Evolutionary conservation across 495 filamentous ascomycete genomes (phyloP), one percentile per base, ranked within the genome.

Genomic region (Rusavskia elegans): DNA sequence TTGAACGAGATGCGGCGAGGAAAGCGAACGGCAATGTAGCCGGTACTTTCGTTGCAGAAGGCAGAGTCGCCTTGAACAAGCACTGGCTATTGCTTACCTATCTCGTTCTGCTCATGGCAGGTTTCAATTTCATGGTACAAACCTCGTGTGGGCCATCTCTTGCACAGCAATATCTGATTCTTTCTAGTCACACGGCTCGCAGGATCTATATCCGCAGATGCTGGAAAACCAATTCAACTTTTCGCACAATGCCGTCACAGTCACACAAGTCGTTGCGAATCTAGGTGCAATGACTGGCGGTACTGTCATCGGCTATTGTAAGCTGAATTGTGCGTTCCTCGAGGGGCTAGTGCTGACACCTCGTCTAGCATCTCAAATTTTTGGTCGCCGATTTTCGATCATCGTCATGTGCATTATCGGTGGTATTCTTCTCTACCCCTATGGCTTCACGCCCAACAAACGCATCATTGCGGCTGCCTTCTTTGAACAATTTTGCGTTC

Each of bases 181-280:
- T 44, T 23, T 48, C 25, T 53, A 79, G 76, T 88, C 85, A 21
- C 89, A 95, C 61, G 89, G 89, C 54, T 89, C 84, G 5, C 89
- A 95, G 64, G 89, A 95, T 66, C 68, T 94, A 19, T 95, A 94
- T 62, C 89, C 89, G 0, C 89, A 85, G 13, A 80, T 95, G 79
- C 64, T 95, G 13, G 61, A 76, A 48, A 83, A 80, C 59, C 84
- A 95, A 65, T 90, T 82, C 68, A 68, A 70, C 50, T 92, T 93
- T 68, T 73, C 69, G 13, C 49, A 75, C 51, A 73, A 89, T 61
- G 75, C 76, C 29, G 82, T 93, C 6, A 92, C 87, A 0, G 76
- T 90, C 5, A 89, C 84, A 13, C 86, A 92, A 59, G 83, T 94
- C 9, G 81, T 92, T 14, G 84, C 85, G 19, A 92, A 94, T 63